Evolutionary conservation across 1,139 yeast genomes (phyloP).

Genomic region (Pichia sp.): DNA sequence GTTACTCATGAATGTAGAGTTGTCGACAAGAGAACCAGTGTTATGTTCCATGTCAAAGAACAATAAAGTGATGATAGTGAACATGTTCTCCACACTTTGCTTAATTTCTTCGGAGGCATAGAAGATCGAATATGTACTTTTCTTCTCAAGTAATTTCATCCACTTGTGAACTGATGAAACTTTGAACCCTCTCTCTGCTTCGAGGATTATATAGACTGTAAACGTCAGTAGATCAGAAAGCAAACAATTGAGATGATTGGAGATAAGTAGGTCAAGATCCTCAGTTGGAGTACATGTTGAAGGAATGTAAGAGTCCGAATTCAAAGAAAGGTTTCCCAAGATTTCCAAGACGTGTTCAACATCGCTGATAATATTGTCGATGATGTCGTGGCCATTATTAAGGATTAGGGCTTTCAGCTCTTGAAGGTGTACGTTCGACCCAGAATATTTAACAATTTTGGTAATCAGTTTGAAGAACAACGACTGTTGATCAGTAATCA

Average conservation of each 20-base stretch:
- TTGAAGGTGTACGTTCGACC: no score
- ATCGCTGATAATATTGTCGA: slow-evolving; percentile 16
- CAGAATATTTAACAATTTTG: not conserved
- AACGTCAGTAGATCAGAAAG: slow-evolving; percentile 39
- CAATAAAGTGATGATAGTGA: slow-evolving; percentile 42
- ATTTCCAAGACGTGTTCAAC: no score
- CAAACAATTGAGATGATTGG: slow-evolving; percentile 1
- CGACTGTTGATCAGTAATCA: slow-evolving; percentile 6
- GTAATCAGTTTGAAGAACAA: slow-evolving; percentile 2
- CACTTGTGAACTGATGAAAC: slow-evolving; percentile 37
- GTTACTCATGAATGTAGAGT: slow-evolving; percentile 38
- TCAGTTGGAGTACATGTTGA: no score
- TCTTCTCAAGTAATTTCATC: slow-evolving; percentile 46
- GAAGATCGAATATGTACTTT: slow-evolving; percentile 30
- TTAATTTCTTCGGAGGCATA: slow-evolving; percentile 8
- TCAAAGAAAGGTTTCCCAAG: no score
- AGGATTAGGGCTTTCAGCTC: no score
- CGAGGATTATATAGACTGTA: slow-evolving; percentile 34
- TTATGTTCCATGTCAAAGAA: slow-evolving; percentile 49
- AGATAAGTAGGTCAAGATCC: not conserved
- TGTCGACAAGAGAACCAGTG: slow-evolving; percentile 32
- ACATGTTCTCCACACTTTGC: slow-evolving; percentile 39
- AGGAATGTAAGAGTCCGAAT: no score
- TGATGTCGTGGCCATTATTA: slow-evolving; percentile 12
- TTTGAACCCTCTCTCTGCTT: slow-evolving; percentile 28